phyloP scores from a whole-genome alignment of 192 early-diverging fungal genomes.

The Entomortierella parvispora region DNA sequence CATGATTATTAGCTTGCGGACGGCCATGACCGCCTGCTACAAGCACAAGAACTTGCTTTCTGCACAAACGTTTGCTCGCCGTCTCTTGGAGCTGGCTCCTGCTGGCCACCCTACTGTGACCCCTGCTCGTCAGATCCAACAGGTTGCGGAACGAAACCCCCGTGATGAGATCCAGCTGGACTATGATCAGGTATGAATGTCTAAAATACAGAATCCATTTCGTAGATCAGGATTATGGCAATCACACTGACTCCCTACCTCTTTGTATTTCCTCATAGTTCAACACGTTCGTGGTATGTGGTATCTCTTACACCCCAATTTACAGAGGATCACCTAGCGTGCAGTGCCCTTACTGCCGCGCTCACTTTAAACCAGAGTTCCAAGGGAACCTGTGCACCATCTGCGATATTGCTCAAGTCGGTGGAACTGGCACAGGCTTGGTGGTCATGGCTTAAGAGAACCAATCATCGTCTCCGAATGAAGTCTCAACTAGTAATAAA shows the following conservation, averaged over 20 bases:
- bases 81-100: slow-evolving; percentile 91
- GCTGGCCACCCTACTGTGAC: slow-evolving; percentile 73
- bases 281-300: slow-evolving; percentile 94
- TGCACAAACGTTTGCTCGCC: slow-evolving; percentile 88
- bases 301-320: slow-evolving; percentile 87
- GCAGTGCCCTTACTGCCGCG: slow-evolving; percentile 90
- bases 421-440: slow-evolving; percentile 79
- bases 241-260: neutral
- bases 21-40: slow-evolving; percentile 86
- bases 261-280: slow-evolving; percentile 59
- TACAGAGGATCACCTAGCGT: slow-evolving; percentile 84
- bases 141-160: slow-evolving; percentile 80
- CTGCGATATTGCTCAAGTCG: slow-evolving; percentile 89
- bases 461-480: too few species aligned
- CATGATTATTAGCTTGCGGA: slow-evolving; percentile 85
- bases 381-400: slow-evolving; percentile 82
- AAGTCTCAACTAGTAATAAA: too few species aligned
- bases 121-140: slow-evolving; percentile 82
- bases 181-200: slow-evolving; percentile 90
- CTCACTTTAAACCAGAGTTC: slow-evolving; percentile 88
- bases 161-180: slow-evolving; percentile 84
- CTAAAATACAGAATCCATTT: too few species aligned
- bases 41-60: slow-evolving; percentile 87
- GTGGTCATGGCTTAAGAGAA: slow-evolving; percentile 49
- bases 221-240: neutral